Evolutionary conservation across 345 rosid species (phyloP).

Genomic region (Aegle marmelos): DNA sequence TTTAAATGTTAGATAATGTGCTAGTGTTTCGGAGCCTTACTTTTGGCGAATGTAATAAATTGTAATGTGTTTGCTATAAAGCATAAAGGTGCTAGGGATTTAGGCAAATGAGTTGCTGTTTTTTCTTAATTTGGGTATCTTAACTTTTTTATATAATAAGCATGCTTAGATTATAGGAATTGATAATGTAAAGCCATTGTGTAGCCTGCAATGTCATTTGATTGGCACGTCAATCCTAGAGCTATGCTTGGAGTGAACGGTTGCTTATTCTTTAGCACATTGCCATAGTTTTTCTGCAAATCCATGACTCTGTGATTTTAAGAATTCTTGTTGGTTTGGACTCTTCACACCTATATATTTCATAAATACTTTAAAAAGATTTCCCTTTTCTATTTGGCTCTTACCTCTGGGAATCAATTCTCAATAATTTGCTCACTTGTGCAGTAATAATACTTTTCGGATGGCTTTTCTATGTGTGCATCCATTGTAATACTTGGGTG

Average conservation of each 20-base stretch:
- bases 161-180: background rate
- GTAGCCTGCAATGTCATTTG: background rate
- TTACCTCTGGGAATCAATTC: background rate
- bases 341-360: background rate
- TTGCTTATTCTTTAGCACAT: background rate
- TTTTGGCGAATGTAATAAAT: background rate
- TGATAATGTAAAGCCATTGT: background rate
- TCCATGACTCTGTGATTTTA: background rate
- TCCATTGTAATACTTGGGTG: background rate
- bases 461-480: background rate
- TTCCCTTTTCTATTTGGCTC: background rate
- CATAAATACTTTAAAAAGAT: background rate
- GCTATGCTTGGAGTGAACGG: background rate
- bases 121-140: background rate
- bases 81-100: background rate
- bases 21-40: background rate
- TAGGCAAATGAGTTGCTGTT: background rate
- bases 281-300: background rate
- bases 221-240: background rate
- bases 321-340: background rate
- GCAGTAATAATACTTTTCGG: background rate
- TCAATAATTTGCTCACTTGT: background rate
- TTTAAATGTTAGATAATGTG: background rate
- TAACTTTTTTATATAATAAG: background rate
- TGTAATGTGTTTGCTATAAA: background rate